Conservation (phyloP, 257 asterid genomes). For the Eucommia ulmoides region DNA sequence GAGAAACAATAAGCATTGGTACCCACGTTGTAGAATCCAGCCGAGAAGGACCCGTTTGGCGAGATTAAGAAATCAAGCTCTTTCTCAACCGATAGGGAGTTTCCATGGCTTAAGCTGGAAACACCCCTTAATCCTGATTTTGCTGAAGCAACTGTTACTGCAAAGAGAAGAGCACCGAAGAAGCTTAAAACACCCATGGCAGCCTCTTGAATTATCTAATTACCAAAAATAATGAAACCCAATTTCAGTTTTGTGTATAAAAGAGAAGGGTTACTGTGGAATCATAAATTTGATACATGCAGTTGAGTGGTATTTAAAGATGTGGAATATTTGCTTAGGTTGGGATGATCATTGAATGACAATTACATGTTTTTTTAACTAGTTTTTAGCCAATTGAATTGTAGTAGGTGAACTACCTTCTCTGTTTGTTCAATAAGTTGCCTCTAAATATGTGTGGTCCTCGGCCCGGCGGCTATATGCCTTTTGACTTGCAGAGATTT, state of each 20-base stretch:
- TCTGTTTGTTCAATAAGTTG: no score
- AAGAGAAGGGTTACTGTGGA: not conserved
- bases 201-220: not conserved
- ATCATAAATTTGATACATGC: not conserved
- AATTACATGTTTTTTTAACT: no score
- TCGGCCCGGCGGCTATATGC: no score
- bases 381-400: no score
- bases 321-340: not conserved
- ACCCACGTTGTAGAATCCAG: not conserved
- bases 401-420: no score
- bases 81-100: not conserved
- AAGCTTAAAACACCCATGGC: not conserved
- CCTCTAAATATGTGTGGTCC: no score
- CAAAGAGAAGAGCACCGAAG: not conserved
- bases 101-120: not conserved
- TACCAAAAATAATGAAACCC: not conserved
- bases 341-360: no score
- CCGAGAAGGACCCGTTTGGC: not conserved
- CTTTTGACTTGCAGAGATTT: no score
- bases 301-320: not conserved
- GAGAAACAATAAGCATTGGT: not conserved
- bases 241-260: not conserved
- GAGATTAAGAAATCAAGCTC: not conserved
- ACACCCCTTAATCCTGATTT: not conserved
- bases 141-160: not conserved